Evolutionary conservation across 352 stramenopile species (phyloP).

Genomic region (Globisporangium perplexum): DNA sequence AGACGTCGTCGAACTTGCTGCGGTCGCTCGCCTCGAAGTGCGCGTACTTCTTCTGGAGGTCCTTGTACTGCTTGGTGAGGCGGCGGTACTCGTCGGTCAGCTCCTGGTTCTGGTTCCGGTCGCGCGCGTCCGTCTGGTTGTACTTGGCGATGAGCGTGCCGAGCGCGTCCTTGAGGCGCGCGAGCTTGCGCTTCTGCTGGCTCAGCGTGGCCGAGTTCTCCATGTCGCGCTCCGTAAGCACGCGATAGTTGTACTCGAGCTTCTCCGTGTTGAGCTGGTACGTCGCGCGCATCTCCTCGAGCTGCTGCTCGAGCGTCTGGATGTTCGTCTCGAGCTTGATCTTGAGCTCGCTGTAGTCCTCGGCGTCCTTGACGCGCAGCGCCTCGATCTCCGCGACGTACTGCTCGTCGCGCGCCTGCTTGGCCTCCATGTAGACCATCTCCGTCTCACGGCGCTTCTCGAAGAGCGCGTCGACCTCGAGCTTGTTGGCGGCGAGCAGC

Average conservation of each 20-base stretch:
- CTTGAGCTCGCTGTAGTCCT: conserved; percentile 95
- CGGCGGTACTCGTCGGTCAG: conserved; percentile 92
- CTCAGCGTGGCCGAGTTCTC: conserved; percentile 91
- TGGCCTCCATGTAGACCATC: conserved; percentile 91
- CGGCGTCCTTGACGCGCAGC: conserved; percentile 85
- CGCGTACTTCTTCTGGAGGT: conserved; percentile 92
- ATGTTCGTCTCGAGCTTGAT: conserved; percentile 97
- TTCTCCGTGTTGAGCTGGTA: conserved; percentile 97
- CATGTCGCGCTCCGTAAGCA: conserved; percentile 93
- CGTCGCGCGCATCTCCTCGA: conserved; percentile 93
- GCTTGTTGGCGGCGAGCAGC: conserved; percentile 85
- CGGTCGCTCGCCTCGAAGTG: conserved; percentile 91
- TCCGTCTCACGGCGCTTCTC: conserved; percentile 91
- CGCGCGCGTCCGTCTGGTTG: conserved; percentile 85
- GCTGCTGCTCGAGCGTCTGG: conserved; percentile 94
- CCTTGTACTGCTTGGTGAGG: conserved; percentile 94
- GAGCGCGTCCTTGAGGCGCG: conserved; percentile 90
- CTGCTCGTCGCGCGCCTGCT: conserved; percentile 86
- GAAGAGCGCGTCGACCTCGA: conserved; percentile 91
- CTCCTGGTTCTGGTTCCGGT: conserved; percentile 88
- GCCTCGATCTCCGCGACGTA: conserved; percentile 91
- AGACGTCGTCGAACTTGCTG: conserved; percentile 86
- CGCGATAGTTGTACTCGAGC: conserved; percentile 95
- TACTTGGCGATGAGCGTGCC: conserved; percentile 88
- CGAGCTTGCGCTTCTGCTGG: conserved; percentile 93